Evolutionary conservation across 2,329 filamentous ascomycete species (phyloP).

Genomic region (Berkeleyomyces rouxiae): DNA sequence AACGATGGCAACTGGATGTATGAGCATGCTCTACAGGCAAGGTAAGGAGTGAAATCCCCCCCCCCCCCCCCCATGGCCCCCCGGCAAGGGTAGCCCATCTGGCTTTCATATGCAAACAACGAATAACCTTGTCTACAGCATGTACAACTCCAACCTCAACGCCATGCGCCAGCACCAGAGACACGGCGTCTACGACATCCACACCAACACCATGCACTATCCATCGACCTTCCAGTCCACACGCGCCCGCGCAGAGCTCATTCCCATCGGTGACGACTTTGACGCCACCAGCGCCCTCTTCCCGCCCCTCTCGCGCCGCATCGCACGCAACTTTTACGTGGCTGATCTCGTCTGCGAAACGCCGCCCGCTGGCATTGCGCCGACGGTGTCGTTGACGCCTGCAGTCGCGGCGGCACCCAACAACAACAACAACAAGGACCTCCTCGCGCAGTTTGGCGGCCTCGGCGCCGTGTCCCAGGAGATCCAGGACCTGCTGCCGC

Average conservation of each 20-base stretch:
- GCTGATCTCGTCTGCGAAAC: conserved; percentile 38
- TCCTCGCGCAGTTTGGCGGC: conserved; percentile 39
- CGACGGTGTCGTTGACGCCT: conserved; percentile 26
- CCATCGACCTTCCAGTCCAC: conserved; percentile 81
- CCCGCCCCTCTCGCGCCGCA: conserved; percentile 30
- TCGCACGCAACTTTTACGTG: conserved; percentile 40
- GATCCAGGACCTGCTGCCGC: conserved; percentile 46
- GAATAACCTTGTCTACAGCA: conserved; percentile 32
- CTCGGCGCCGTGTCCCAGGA: conserved; percentile 49
- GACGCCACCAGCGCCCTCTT: conserved; percentile 24
- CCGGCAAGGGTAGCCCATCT: conserved; percentile 10
- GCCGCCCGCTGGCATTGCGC: conserved; percentile 30
- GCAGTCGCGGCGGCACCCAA: conserved; percentile 15
- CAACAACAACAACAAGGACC: conserved; percentile 21
- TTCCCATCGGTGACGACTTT: conserved; percentile 22
- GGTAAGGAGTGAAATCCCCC: conserved; percentile 34
- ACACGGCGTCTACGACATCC: conserved; percentile 74
- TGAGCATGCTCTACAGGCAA: conserved; percentile 81
- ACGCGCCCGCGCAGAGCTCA: conserved; percentile 56
- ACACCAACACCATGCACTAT: conserved; percentile 84
- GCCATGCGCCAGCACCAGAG: conserved; percentile 52
- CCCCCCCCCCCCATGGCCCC: not conserved
- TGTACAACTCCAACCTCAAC: conserved; percentile 65
- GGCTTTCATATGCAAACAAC: not conserved
- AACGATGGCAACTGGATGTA: conserved; percentile 94